phyloP scores from a whole-genome alignment of 192 early-diverging fungal species.

The Coemansia sp. region DNA sequence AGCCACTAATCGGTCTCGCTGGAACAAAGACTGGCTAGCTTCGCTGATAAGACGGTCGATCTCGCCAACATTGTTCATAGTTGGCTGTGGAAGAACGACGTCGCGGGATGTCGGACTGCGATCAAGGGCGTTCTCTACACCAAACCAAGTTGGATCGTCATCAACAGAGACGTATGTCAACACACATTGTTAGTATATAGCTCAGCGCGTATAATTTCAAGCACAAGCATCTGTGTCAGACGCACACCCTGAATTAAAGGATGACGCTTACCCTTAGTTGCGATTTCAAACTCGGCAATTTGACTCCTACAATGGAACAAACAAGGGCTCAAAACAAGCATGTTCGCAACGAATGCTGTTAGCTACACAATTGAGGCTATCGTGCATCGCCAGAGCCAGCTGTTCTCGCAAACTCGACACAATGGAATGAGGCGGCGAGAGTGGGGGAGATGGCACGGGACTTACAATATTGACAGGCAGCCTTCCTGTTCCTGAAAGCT shows the following conservation, averaged over 20 bases:
- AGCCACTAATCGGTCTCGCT: conserved; percentile 66
- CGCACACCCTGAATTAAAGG: background rate
- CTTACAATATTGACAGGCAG: conserved; percentile 80
- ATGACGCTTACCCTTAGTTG: conserved; percentile 47
- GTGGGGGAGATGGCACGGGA: conserved; percentile 17
- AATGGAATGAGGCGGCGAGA: background rate
- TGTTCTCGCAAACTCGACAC: conserved; percentile 8
- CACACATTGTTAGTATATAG: background rate
- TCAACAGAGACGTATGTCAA: background rate
- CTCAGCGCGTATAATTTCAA: conserved; percentile 11
- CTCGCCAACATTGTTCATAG: conserved; percentile 67
- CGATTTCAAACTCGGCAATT: conserved; percentile 54
- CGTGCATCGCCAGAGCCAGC: background rate
- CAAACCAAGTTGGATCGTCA: background rate
- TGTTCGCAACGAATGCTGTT: background rate
- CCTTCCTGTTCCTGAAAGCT: conserved; percentile 93
- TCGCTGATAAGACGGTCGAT: conserved; percentile 70
- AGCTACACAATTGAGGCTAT: background rate
- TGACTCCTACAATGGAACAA: conserved; percentile 42
- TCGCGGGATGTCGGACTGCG: conserved; percentile 8
- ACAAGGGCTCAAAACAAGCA: background rate
- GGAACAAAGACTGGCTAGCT: conserved; percentile 58
- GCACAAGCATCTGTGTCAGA: background rate
- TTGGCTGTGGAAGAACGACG: conserved; percentile 64
- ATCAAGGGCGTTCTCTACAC: conserved; percentile 27